Evolutionary conservation across 768 basidiomycete species (phyloP), one percentile per base, ranked within the genome.

Genomic region (Phaffia australis): DNA sequence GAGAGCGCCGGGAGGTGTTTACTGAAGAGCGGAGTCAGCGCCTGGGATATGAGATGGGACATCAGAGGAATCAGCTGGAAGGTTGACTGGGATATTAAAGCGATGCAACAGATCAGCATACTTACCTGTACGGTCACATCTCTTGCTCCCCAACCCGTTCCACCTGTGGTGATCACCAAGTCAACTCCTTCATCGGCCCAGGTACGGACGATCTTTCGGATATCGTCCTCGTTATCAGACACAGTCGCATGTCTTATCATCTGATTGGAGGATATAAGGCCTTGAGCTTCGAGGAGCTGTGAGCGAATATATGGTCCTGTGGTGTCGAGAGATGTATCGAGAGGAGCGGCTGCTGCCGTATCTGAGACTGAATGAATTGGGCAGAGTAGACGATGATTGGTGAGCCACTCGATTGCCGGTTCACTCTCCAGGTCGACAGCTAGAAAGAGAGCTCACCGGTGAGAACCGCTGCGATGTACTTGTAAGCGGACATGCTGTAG

Each of bases 81-180:
- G 16, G 9, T 15, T 32, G 2, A 7, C 35, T 50, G 27, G n/a
- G 19, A 15, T 25, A 29, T 11, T 29, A 55, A 48, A 51, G 23
- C 1, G 2, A 60, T 18, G 23, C n/a, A n/a, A n/a, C n/a, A n/a
- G n/a, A 25, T 49, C 19, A 19, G 56, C 23, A 21, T 60, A 30
- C 70, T 18, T 57, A 87, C 89, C 81, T 94, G 89, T 49, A 90
- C 90, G 4, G 90, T 94, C 54, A 80, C 77, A 76, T 94, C 90
- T 70, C 87, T 79, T 35, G 82, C 78, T 0, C 89, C 87, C 72
- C 91, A 90, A 8, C 90, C 90, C 0, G 90, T 94, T 5, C 90
- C 90, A 21, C 90, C 90, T 0, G 87, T 87, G 7, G 88, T 87
- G 69, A 94, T 78, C 66, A 91, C 81, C 81, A 84, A 85, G 73